phyloP scores from a whole-genome alignment of 345 rosid genomes.

The Eucalyptus tenuipes region DNA sequence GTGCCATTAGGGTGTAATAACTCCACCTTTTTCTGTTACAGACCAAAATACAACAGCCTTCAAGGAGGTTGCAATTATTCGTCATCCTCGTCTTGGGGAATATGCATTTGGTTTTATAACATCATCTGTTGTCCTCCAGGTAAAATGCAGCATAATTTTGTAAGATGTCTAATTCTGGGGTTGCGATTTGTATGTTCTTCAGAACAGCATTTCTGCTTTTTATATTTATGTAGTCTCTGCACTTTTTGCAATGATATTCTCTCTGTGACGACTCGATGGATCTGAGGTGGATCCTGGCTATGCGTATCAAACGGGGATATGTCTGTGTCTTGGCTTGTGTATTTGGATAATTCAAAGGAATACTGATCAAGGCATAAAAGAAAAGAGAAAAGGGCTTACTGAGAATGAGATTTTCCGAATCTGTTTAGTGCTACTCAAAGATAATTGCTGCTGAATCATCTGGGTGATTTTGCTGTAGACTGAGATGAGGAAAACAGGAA shows the following conservation, averaged over 20 bases:
- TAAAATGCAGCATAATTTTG: neutral
- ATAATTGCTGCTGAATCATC: neutral
- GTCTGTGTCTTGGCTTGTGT: neutral
- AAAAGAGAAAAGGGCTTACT: neutral
- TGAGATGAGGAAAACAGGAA: neutral
- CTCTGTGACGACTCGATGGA: neutral
- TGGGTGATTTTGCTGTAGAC: neutral
- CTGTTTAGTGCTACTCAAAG: neutral
- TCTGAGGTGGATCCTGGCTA: neutral
- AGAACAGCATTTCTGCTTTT: neutral
- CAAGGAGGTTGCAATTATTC: conserved; percentile 79
- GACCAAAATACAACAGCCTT: conserved; percentile 75
- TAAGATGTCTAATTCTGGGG: neutral
- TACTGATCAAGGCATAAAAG: neutral
- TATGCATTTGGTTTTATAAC: conserved; percentile 90
- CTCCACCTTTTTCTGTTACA: conserved; percentile 1
- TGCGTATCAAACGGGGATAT: neutral
- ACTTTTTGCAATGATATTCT: neutral
- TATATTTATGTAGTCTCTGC: neutral
- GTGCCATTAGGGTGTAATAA: neutral
- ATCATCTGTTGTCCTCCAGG: conserved; percentile 74
- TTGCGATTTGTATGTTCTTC: neutral
- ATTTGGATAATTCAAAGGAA: neutral
- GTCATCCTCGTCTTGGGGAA: conserved; percentile 84
- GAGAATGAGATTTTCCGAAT: neutral